phyloP scores from a whole-genome alignment of 139 green algal genomes.

The Raphidocelis subcapitata region DNA sequence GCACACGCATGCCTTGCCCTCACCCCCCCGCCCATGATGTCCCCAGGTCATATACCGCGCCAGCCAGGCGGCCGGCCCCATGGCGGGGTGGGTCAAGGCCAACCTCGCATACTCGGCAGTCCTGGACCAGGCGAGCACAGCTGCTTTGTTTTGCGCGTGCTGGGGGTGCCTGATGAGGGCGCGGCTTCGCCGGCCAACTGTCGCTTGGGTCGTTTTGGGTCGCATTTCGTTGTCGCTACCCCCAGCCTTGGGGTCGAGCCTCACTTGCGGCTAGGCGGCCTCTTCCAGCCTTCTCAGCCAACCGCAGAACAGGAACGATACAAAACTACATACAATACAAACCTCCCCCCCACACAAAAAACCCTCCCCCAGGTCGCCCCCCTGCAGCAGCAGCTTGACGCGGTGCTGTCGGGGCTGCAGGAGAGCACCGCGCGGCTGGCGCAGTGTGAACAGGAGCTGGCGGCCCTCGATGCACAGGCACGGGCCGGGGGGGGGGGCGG shows the following conservation, averaged over 20 bases:
- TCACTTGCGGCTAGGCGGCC: too few relatives aligned
- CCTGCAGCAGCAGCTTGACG: conserved; percentile 61
- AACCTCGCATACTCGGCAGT: conserved; percentile 56
- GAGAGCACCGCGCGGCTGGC: conserved; percentile 51
- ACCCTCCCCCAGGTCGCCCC: conserved; percentile 58
- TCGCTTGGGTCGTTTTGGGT: too few relatives aligned
- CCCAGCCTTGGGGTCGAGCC: too few relatives aligned
- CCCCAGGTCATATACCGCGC: conserved; percentile 64
- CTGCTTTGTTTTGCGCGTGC: neutral
- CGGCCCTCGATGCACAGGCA: conserved; percentile 55
- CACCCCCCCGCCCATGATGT: neutral
- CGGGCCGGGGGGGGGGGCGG: neutral
- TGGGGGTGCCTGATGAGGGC: too few relatives aligned
- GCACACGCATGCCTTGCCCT: too few relatives aligned
- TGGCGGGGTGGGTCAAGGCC: conserved; percentile 79
- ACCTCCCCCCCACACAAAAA: neutral
- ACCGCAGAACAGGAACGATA: too few relatives aligned
- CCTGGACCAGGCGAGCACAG: conserved; percentile 8
- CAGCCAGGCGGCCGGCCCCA: conserved; percentile 69
- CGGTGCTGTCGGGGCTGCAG: conserved; percentile 51
- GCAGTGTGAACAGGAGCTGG: conserved; percentile 73
- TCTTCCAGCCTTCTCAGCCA: too few relatives aligned
- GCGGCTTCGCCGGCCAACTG: too few relatives aligned
- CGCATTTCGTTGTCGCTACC: too few relatives aligned
- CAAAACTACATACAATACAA: too few relatives aligned